Evolutionary conservation across 768 basidiomycete genomes (phyloP), one percentile per base, ranked within the genome.

Genomic region (Lactarius sanguifluus): DNA sequence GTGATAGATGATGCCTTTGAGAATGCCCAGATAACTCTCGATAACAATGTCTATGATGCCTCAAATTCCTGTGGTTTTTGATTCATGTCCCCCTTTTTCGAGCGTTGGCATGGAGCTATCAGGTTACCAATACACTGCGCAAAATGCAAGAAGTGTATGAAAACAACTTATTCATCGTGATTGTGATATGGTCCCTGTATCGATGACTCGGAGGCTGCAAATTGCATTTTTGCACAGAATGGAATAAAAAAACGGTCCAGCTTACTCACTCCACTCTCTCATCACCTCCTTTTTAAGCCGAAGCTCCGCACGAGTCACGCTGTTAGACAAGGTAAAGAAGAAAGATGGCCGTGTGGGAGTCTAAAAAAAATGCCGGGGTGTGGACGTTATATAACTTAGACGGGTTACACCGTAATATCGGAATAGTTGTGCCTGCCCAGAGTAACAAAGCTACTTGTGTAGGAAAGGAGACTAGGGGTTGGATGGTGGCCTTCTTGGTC

Each of bases 401-500:
- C 6, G 25, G 5, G 41, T 6, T 13, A 12, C 23, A 25, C 15
- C 23, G 5, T 15, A 16, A 52, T 52, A 25, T 25, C 50, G 13
- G 50, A 15, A 52, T 1, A 25, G 25, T 25, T 52, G 50, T 52
- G 13, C 50, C 25, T 15, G 13, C 13, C 12, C 13, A n/a, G n/a
- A 47, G 43, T 23, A 40, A 30, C 55, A 56, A 20, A 40, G 30
- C 23, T 50, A 28, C 16, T 18, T 20, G 18, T 40, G 50, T 36
- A 50, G 45, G 23, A n/a, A 59, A 62, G 13, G 12, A 20, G 41
- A 6, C 57, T 67, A 67, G 30, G 28, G 43, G 40, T 15, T 58
- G 28, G 45, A 20, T 2, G 68, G 56, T 6, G 50, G 59, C n/a
- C 45, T 20, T 52, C 55, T 66, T 57, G 2, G 64, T 43, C n/a